Percentiles rank a stretch among this genome's conserved stretches.
Conservation (phyloP, 768 basidiomycete species). For the Xerocomellus dryophilus region DNA sequence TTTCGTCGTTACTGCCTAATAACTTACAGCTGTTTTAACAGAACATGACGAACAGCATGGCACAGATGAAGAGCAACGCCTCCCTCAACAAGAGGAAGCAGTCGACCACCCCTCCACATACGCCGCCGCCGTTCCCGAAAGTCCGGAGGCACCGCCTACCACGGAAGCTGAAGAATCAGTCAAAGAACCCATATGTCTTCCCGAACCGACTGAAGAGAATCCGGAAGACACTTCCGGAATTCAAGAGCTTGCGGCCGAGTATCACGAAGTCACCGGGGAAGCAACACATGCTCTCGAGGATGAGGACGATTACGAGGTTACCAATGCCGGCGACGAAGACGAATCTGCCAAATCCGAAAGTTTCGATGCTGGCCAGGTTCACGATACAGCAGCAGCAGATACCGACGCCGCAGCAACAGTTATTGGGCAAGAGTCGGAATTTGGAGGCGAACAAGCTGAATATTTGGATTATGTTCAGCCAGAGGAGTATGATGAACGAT, state of each 20-base stretch:
- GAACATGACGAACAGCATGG: slow-evolving; percentile 15
- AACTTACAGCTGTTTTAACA: slow-evolving; percentile 6
- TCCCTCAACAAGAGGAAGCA: slow-evolving; percentile 8
- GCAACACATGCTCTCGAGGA: slow-evolving; percentile 17
- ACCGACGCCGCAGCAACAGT: slow-evolving; percentile 15
- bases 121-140: background rate
- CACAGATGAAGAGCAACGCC: slow-evolving; percentile 4
- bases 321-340: slow-evolving; percentile 18
- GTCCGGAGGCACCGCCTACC: background rate
- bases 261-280: slow-evolving; percentile 17
- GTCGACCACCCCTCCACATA: background rate
- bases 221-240: background rate
- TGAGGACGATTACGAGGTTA: slow-evolving; percentile 21
- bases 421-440: slow-evolving; percentile 12
- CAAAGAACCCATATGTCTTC: background rate
- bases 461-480: slow-evolving; percentile 33
- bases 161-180: background rate
- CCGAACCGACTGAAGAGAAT: slow-evolving; percentile 6
- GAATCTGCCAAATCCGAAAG: slow-evolving; percentile 15
- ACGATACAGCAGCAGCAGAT: slow-evolving; percentile 22
- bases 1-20: background rate
- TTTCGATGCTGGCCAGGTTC: slow-evolving; percentile 31
- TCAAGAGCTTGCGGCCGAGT: slow-evolving; percentile 16
- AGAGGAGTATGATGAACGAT: slow-evolving; percentile 37
- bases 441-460: slow-evolving; percentile 33